Base-by-base conservation (phyloP, 441 rosid species). In the Gossypium davidsonii region DNA sequence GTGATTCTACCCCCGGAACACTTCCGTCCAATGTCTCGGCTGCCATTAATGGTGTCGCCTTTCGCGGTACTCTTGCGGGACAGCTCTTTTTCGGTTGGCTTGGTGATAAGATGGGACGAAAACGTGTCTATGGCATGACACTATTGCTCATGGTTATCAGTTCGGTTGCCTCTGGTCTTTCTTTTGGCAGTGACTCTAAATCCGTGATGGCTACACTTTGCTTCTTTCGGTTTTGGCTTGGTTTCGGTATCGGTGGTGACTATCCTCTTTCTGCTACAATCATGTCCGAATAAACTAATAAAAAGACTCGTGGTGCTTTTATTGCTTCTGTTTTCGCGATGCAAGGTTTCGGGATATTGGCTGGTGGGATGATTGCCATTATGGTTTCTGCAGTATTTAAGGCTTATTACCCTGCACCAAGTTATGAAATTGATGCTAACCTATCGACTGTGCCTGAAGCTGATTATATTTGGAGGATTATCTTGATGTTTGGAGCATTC, bases 211-310 rank as follows among this genome's bases (percentile, higher is more conserved):
- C 78, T 4, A 83, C 90, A 0, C 87, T 88, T 10, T 88, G 92
- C 44, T 86, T 88, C 83, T 88, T 84, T 72, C 0, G 90, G 90
- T n/a, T 88, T 86, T 9, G 90, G 90, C 7, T 72, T 0, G 90
- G 91, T 18, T 88, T 86, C 3, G 90, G 90, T 9, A 88, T 88
- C 9, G 90, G 92, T 1, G 86, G 88, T 0, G 87, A 88, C 57
- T 86, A 88, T 48, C 91, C 88, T 1, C 83, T 88, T 17, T 88
- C 91, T 1, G 90, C 90, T 46, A 84, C 91, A 0, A 88, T 86
- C 83, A 88, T 88, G 91, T 88, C 91, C 1, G 88, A 86, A 73
- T 88, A 88, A 6, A 85, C 91, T 2, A 88, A 83, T 60, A 86
- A 86, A 76, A 79, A 76, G 67, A 86, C 86, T 26, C 84, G 88